Conservation (phyloP, 176 grass and related monocot species). For the Ensete glaucum region DNA sequence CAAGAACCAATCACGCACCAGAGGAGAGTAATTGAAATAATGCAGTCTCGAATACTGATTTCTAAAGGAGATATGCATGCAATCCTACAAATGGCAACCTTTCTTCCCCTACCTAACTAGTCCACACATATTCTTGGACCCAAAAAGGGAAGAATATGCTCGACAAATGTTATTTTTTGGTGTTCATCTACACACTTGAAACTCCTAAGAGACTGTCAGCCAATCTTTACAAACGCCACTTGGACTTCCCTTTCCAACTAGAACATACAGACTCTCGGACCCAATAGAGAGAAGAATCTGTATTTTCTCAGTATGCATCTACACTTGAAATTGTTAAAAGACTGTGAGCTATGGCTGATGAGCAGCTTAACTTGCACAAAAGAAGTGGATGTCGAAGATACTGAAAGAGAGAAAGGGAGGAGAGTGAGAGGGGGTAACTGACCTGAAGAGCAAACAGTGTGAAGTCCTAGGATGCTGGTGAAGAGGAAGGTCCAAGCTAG, state of each 20-base stretch:
- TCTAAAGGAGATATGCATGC: neutral
- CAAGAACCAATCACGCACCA: neutral
- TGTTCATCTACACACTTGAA: no score
- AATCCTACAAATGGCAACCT: neutral
- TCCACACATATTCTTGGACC: neutral
- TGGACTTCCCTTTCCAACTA: neutral
- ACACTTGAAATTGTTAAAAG: neutral
- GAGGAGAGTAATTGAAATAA: neutral
- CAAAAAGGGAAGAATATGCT: neutral
- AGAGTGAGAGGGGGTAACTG: slow-evolving; percentile 3
- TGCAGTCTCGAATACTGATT: neutral
- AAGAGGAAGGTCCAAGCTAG: slow-evolving; percentile 24
- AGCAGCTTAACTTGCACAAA: neutral
- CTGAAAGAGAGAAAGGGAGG: neutral
- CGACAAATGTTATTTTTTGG: neutral
- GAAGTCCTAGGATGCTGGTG: slow-evolving; percentile 23
- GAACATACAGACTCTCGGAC: neutral
- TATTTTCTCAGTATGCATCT: neutral
- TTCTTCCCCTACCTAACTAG: neutral
- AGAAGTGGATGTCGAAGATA: neutral
- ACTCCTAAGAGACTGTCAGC: neutral
- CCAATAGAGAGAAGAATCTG: neutral
- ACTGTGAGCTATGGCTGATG: neutral
- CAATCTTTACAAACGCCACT: neutral
- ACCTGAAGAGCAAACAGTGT: slow-evolving; percentile 39